Conservation (phyloP, 768 basidiomycete species). For the Boletus eberwhitei region DNA sequence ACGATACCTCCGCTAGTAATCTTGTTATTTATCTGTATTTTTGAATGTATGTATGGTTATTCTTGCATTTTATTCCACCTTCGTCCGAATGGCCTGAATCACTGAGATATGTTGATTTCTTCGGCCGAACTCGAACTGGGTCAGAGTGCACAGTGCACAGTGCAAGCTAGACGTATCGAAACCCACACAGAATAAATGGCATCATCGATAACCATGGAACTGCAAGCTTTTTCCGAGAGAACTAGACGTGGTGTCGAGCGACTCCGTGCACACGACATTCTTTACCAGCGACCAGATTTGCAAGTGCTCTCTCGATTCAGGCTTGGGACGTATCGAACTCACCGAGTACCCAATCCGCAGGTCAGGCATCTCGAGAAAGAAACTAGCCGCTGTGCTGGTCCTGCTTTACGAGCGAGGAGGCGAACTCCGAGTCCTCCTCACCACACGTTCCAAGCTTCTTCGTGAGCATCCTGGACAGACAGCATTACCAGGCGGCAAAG, state of each 20-base stretch:
- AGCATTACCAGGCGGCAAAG: constrained; percentile 79
- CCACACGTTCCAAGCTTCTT: constrained; percentile 76
- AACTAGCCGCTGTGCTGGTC: constrained; percentile 75
- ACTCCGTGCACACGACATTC: constrained; percentile 28
- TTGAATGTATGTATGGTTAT: constrained; percentile 8
- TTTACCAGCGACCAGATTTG: constrained; percentile 45
- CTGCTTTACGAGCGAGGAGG: constrained; percentile 72
- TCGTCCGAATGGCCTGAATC: not conserved
- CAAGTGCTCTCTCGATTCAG: constrained; percentile 35
- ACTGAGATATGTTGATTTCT: not conserved
- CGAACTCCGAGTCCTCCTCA: constrained; percentile 71
- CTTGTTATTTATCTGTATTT: constrained; percentile 27
- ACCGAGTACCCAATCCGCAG: constrained; percentile 18
- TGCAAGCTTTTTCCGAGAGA: constrained; percentile 12
- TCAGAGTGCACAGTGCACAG: not conserved
- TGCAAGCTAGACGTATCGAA: not conserved
- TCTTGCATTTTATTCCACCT: not conserved
- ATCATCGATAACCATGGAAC: constrained; percentile 3
- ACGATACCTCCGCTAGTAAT: constrained; percentile 8
- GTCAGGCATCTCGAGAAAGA: constrained; percentile 35
- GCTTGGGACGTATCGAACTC: not conserved
- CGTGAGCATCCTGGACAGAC: constrained; percentile 79
- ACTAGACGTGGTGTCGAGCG: constrained; percentile 38
- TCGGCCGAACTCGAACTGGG: not conserved
- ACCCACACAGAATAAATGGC: not conserved